These are phyloP conservation scores for Fagopyrum homotropicum DNA, from an alignment of 148 eudicot genomes.

Conservation along the genomic window DNA sequence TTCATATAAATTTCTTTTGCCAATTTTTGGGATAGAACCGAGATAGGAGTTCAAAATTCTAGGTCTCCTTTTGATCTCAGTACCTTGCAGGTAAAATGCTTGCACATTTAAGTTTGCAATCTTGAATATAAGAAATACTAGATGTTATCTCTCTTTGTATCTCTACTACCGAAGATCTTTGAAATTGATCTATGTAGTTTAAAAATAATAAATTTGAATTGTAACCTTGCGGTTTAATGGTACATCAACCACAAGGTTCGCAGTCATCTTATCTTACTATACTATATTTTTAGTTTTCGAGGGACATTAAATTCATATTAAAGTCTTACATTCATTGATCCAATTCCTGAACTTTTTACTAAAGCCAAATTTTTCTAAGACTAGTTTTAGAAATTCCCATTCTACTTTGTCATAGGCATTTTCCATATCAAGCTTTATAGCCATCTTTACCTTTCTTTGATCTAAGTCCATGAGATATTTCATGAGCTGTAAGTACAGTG, in stretches of 20 bases:
- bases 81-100: conserved; percentile 5
- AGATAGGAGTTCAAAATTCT: neutral
- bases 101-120: neutral
- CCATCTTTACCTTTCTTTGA: too few relatives aligned
- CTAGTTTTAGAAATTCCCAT: too few relatives aligned
- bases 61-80: neutral
- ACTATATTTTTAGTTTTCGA: too few relatives aligned
- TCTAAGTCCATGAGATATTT: too few relatives aligned
- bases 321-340: too few relatives aligned
- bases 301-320: too few relatives aligned
- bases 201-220: neutral
- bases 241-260: neutral
- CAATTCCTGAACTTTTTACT: too few relatives aligned
- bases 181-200: neutral
- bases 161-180: neutral
- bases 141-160: neutral
- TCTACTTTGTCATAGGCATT: too few relatives aligned
- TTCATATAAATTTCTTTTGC: neutral
- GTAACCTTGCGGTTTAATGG: neutral
- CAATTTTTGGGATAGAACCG: neutral
- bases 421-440: too few relatives aligned
- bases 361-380: too few relatives aligned
- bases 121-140: neutral
- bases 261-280: too few relatives aligned
- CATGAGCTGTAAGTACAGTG: too few relatives aligned